These are phyloP conservation scores for Saccharomyces hybrid DNA, from an alignment of 1,139 yeast genomes.

Conservation along the genomic window DNA sequence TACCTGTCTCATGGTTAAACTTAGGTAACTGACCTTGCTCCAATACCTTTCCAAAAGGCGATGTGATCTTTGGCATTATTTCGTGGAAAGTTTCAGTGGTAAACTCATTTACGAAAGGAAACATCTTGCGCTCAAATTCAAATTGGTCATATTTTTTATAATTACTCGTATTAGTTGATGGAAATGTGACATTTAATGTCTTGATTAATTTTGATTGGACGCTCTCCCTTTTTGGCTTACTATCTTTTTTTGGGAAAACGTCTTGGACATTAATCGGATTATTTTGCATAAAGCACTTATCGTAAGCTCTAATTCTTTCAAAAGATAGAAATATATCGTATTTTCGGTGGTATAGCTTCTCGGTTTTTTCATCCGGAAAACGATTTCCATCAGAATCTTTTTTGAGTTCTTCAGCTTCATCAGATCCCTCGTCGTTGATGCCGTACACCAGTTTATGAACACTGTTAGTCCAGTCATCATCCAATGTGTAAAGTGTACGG, in stretches of 20 bases:
- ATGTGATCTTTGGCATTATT: conserved; percentile 11
- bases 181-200: not conserved
- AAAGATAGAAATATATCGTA: conserved; percentile 10
- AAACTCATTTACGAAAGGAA: conserved; percentile 11
- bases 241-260: conserved; percentile 2
- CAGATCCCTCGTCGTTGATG: conserved; percentile 10
- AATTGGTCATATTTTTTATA: conserved; percentile 8
- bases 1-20: conserved; percentile 2
- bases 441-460: conserved; percentile 7
- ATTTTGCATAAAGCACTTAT: conserved; percentile 11
- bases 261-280: conserved; percentile 1
- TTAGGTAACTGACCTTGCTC: conserved; percentile 11
- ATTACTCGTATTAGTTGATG: not conserved
- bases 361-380: conserved; percentile 4
- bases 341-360: conserved; percentile 6
- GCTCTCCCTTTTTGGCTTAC: not conserved
- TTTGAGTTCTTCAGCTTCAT: not conserved
- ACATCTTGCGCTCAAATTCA: conserved; percentile 18
- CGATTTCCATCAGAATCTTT: conserved; percentile 7
- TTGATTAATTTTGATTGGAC: not conserved
- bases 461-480: conserved; percentile 14
- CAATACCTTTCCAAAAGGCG: conserved; percentile 7
- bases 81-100: conserved; percentile 9
- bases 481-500: conserved; percentile 12
- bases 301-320: conserved; percentile 15